Conservation (phyloP, 2,329 filamentous ascomycete species). For the Biscogniauxia marginata region DNA sequence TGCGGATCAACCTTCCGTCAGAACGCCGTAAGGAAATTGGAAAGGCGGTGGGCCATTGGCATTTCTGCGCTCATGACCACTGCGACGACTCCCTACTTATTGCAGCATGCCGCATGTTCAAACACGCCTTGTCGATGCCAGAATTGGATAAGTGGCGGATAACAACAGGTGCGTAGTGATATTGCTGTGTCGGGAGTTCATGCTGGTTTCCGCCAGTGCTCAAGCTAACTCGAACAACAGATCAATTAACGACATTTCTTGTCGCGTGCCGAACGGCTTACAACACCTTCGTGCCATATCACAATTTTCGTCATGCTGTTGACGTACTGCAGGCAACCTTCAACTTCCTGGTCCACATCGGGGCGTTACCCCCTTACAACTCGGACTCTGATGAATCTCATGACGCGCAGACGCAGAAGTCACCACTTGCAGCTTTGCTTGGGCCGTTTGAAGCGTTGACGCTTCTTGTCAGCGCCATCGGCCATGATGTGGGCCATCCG, state of each 20-base stretch:
- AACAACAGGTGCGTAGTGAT: slow-evolving; percentile 61
- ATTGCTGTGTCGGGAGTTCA: not conserved
- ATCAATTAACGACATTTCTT: slow-evolving; percentile 80
- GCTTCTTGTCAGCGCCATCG: slow-evolving; percentile 90
- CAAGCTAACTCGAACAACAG: slow-evolving; percentile 50
- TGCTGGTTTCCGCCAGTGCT: slow-evolving; percentile 20
- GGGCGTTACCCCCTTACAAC: slow-evolving; percentile 69
- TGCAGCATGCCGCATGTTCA: slow-evolving; percentile 82
- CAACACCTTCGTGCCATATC: slow-evolving; percentile 93
- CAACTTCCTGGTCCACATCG: slow-evolving; percentile 80
- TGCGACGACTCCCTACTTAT: slow-evolving; percentile 87
- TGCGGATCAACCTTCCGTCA: slow-evolving; percentile 66
- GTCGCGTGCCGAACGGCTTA: slow-evolving; percentile 91
- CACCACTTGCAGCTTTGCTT: slow-evolving; percentile 72
- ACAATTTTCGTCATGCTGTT: slow-evolving; percentile 97
- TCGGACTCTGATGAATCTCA: slow-evolving; percentile 30
- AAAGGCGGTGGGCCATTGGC: slow-evolving; percentile 72
- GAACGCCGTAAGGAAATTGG: slow-evolving; percentile 67
- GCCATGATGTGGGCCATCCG: slow-evolving; percentile 95
- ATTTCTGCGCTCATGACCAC: slow-evolving; percentile 87
- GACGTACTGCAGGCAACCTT: slow-evolving; percentile 95
- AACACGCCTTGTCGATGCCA: slow-evolving; percentile 80
- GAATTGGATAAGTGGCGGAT: slow-evolving; percentile 80
- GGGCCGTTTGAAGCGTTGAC: slow-evolving; percentile 85
- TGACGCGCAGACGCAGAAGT: slow-evolving; percentile 42